Evolutionary conservation across 768 basidiomycete genomes (phyloP), one percentile per base, ranked within the genome.

Genomic region (Panaeolus papilionaceus): DNA sequence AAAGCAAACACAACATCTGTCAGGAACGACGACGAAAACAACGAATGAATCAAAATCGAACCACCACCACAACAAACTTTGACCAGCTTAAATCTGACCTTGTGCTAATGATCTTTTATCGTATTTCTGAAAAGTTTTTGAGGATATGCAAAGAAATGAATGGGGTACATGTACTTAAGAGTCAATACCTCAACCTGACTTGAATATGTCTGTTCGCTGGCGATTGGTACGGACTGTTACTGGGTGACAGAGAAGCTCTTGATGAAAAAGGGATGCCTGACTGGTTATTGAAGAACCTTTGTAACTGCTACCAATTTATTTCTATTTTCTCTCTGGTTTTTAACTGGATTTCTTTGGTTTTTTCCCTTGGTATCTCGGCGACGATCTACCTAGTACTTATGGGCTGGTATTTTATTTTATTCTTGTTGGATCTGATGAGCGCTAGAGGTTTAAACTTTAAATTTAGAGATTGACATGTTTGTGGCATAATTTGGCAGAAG

Each of bases 401-500:
- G 54, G 54, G 10, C 11, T 11, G 6, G 11, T 28, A n/a, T 33
- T 58, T 58, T 58, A 8, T 37, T n/a, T 16, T 16, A 58, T 33
- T 58, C 33, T 58, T 28, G 1, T 4, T 11, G 10, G 61, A 65
- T 33, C 44, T 68, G 63, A 71, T 69, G 61, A 67, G 66, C 54
- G 37, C 44, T 66, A 67, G 68, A 70, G 69, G 62, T 61, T 44
- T 62, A 45, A 70, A 51, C 61, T 61, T 44, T 62, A 45, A 70
- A 51, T 63, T 40, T 66, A 62, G 61, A 61, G 38, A 67, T 72
- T 69, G 67, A 69, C 67, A 61, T 68, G 61, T 40, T 44, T 38
- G 61, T 72, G 72, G 71, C 74, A 61, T 69, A 49, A 49, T 63
- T 70, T 74, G 73, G 71, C 73, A 70, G 65, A 49, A 49, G 47